Conservation (phyloP, 2,329 filamentous ascomycete species). For the Aureobasidium sp. region DNA sequence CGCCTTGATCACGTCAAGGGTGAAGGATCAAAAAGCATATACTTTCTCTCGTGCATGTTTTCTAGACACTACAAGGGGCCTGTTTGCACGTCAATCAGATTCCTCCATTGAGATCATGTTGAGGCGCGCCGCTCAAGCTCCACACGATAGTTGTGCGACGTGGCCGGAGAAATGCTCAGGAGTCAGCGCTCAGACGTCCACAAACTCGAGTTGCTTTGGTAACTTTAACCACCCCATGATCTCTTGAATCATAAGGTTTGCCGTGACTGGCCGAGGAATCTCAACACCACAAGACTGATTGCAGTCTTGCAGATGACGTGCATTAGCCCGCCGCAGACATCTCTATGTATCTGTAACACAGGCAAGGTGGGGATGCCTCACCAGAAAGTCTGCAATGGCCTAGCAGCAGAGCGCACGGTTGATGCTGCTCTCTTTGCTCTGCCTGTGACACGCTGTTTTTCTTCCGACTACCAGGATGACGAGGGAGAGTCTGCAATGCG, state of each 20-base stretch:
- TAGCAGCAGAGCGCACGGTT: conserved; percentile 2
- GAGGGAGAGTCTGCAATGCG: conserved; percentile 1
- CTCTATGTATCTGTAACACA: conserved; percentile 8
- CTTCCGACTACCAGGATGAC: conserved; percentile 10
- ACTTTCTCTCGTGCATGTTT: not conserved
- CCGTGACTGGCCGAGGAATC: not conserved
- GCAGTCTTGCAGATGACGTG: conserved; percentile 6
- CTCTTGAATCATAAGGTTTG: not conserved
- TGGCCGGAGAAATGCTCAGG: conserved; percentile 2
- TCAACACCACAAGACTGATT: not conserved
- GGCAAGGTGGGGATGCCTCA: conserved; percentile 10
- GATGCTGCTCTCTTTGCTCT: not conserved
- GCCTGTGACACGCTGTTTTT: conserved; percentile 2
- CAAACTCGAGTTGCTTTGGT: not conserved
- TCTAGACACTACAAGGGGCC: not conserved
- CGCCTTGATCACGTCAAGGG: not conserved
- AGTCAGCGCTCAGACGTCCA: not conserved
- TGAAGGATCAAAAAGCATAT: conserved; percentile 8
- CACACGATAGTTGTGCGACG: conserved; percentile 1
- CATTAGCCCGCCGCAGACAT: conserved; percentile 8
- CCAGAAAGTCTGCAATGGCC: not conserved
- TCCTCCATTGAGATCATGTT: not conserved
- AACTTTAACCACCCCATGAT: conserved; percentile 5
- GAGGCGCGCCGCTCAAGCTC: not conserved
- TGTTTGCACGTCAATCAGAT: not conserved